Base-by-base conservation (phyloP, 768 basidiomycete species). In the Hygrophoropsis aurantiaca region DNA sequence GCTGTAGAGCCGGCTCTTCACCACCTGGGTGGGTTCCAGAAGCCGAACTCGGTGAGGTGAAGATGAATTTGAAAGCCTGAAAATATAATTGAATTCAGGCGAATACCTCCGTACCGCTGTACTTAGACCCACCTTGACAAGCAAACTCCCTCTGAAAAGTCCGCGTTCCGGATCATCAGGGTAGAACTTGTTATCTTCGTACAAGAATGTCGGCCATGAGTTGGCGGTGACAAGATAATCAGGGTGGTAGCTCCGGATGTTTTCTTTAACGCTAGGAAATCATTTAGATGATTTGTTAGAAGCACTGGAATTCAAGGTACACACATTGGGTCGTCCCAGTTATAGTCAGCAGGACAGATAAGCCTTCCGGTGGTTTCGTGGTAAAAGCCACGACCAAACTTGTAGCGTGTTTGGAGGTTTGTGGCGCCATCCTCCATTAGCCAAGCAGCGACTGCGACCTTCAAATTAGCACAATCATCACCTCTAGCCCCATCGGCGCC, bases 21-120 rank as follows among this genome's bases (percentile, higher is more conserved):
- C 9, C n/a, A 23, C 18, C 2, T 10, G 41, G 41, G 40, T 19
- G 15, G 21, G 20, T 39, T 36, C 32, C 32, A 15, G 32, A 18
- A 11, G 41, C 34, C 13, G 50, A 58, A 5, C 54, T 44, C 11
- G 52, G 55, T n/a, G 48, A 51, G 8, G 49, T 52, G 30, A 54
- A 53, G 19, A 55, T 36, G 33, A 40, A 42, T 47, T 41, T 43
- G 38, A 42, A 51, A 7, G 49, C 42, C 58, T 55, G 20, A 27
- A n/a, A n/a, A n/a, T n/a, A n/a, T 16, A 42, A 11, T 27, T 36
- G 26, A 33, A 7, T 16, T 19, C 8, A 30, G 20, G 24, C 40
- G 11, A 36, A 20, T 35, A 34, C 19, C 11, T 11, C 16, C 9
- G 4, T 11, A 11, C 20, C 6, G n/a, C 15, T 24, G 16, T 27